These are phyloP conservation scores for Magnolia kwangsiensis DNA, from an alignment of 164 flowering plant genomes.

Conservation along the genomic window DNA sequence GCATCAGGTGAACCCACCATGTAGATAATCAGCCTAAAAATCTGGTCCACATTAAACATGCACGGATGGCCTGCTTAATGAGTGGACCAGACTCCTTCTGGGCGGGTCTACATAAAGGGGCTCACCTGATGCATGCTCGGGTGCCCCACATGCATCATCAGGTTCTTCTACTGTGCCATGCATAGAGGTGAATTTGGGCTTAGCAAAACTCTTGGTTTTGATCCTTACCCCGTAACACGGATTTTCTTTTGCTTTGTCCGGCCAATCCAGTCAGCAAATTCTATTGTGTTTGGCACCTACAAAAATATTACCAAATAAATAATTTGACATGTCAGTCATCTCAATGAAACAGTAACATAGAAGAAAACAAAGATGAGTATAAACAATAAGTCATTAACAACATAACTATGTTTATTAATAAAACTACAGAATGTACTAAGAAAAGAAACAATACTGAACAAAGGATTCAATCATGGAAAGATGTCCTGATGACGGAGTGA, in stretches of 20 bases:
- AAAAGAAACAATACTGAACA: no score
- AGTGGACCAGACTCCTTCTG: no score
- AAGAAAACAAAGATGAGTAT: background rate
- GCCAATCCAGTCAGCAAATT: slow-evolving; percentile 99
- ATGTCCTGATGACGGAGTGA: no score
- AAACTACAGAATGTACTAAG: no score
- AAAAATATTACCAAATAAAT: background rate
- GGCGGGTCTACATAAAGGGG: no score
- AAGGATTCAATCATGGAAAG: no score
- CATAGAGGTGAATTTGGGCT: no score
- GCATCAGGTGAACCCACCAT: no score
- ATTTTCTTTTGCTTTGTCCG: slow-evolving; percentile 94
- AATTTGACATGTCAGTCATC: background rate
- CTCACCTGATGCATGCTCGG: background rate
- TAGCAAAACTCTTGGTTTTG: background rate
- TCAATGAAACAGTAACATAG: slow-evolving; percentile 1
- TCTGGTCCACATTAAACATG: no score
- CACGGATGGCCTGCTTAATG: no score
- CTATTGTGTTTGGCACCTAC: slow-evolving; percentile 93
- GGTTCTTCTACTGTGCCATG: background rate
- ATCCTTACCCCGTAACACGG: slow-evolving; percentile 80
- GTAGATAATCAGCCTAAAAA: no score
- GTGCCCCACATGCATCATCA: background rate
- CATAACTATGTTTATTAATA: background rate
- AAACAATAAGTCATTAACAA: background rate